Percentiles rank a stretch among this genome's conserved stretches.
Evolutionary conservation across 257 asterid species (phyloP).

Genomic region (Petunia axillaris): DNA sequence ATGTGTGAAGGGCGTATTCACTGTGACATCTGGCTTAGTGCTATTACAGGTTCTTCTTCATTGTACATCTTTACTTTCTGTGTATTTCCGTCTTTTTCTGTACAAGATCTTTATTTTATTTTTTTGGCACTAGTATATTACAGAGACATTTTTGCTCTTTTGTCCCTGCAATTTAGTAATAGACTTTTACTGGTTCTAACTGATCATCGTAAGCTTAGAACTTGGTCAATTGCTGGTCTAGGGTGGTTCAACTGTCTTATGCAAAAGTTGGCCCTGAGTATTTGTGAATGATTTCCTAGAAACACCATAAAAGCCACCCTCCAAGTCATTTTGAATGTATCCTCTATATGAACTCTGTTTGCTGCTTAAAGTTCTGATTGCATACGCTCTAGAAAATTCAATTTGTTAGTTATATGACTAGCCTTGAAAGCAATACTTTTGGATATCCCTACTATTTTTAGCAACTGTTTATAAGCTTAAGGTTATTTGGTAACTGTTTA

Average conservation of each 20-base stretch:
- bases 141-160: not conserved
- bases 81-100: conserved; percentile 1
- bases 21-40: conserved; percentile 66
- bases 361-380: not conserved
- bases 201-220: conserved; percentile 9
- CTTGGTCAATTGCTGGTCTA: conserved; percentile 11
- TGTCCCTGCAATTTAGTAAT: not conserved
- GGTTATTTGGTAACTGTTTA: not conserved
- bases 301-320: conserved; percentile 1
- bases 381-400: not conserved
- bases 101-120: conserved; percentile 8
- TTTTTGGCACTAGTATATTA: not conserved
- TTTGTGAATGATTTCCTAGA: not conserved
- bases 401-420: not conserved
- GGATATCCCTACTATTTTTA: conserved; percentile 14
- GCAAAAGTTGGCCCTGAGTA: conserved; percentile 2
- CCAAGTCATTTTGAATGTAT: conserved; percentile 10
- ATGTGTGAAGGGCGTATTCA: conserved; percentile 76
- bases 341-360: conserved; percentile 18
- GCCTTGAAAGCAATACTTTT: not conserved
- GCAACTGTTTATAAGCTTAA: not conserved
- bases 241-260: conserved; percentile 17
- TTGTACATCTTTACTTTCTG: not conserved
- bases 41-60: conserved; percentile 75
- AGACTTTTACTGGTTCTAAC: conserved; percentile 16